Evolutionary conservation across 495 filamentous ascomycete genomes (phyloP).

Genomic region (Clavariopsis aquatica): DNA sequence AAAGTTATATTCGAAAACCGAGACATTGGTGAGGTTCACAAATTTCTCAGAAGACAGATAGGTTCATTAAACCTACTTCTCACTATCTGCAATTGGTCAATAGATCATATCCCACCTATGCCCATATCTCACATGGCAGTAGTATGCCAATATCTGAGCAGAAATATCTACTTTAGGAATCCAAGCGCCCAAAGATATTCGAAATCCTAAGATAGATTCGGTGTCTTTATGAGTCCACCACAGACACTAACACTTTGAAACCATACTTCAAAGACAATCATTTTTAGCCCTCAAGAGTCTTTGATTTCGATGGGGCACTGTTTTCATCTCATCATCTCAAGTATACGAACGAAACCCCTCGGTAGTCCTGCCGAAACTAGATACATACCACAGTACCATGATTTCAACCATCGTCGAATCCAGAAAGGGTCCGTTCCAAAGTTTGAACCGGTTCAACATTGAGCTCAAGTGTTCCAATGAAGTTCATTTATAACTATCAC

Average conservation of each 20-base stretch:
- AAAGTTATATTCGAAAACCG: conserved; percentile 29
- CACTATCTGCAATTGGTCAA: conserved; percentile 36
- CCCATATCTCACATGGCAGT: neutral
- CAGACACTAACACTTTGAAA: neutral
- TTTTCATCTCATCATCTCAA: neutral
- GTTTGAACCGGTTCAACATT: too few species aligned
- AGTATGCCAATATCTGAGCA: conserved; percentile 2
- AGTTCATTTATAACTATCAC: too few species aligned
- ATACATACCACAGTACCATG: neutral
- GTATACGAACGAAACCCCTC: neutral
- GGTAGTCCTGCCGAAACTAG: neutral
- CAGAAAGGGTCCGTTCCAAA: too few species aligned
- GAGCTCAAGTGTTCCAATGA: too few species aligned
- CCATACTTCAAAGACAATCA: neutral
- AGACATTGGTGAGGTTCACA: conserved; percentile 34
- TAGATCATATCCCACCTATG: neutral
- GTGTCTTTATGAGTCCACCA: neutral
- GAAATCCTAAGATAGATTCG: neutral
- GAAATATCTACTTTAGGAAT: neutral
- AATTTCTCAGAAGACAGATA: conserved; percentile 34
- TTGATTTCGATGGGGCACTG: neutral
- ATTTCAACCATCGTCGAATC: too few species aligned
- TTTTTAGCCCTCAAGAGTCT: neutral
- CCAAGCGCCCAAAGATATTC: neutral
- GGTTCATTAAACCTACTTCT: conserved; percentile 37